Conservation (phyloP, 108 stramenopile species). For the Nannochloropsis granulata region DNA sequence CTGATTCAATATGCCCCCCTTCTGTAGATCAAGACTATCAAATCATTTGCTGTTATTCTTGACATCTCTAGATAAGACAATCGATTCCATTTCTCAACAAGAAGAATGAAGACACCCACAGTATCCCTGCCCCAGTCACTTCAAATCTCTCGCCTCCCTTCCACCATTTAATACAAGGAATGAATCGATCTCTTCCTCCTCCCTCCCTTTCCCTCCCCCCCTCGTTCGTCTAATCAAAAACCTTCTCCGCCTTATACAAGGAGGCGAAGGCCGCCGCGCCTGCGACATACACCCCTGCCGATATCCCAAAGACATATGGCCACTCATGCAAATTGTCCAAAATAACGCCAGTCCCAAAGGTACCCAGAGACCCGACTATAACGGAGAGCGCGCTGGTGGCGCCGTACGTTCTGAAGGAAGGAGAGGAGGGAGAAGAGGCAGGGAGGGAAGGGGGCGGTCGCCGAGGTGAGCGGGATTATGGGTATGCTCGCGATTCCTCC, state of each 20-base stretch:
- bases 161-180: background rate
- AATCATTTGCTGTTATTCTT: no score
- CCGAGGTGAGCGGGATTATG: no score
- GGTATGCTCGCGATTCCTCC: no score
- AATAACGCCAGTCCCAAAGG: conserved; percentile 16
- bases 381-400: conserved; percentile 9
- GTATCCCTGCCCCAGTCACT: no score
- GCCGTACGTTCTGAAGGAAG: conserved; percentile 11
- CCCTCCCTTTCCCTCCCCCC: background rate
- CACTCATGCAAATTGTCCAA: conserved; percentile 24
- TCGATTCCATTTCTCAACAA: no score
- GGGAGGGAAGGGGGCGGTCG: background rate
- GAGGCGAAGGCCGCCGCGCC: background rate
- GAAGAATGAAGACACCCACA: no score
- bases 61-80: no score
- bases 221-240: background rate
- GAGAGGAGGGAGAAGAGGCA: background rate
- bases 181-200: background rate
- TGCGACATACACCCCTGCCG: conserved; percentile 6
- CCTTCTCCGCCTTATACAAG: conserved; percentile 8
- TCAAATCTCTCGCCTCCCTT: background rate
- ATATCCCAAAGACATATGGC: conserved; percentile 12
- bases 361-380: conserved; percentile 7
- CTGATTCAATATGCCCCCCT: no score
- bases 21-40: no score